Evolutionary conservation across 2,329 filamentous ascomycete genomes (phyloP), one percentile per base, ranked within the genome.

Genomic region (Truncatella angustata): DNA sequence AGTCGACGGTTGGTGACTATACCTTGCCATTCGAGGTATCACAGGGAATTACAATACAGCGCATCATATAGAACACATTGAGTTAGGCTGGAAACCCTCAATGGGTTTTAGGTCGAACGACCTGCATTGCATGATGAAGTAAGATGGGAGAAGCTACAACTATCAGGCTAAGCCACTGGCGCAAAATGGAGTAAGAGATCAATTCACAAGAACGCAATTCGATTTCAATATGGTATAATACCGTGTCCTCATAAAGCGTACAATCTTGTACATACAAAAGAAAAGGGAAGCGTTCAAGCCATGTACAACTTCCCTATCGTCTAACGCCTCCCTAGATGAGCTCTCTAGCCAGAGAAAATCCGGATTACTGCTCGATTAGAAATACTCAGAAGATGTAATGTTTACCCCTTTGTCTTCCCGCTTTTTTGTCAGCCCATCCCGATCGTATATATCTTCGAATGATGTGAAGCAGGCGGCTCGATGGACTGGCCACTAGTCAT

Each of bases 401-500:
- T n/a, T n/a, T n/a, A n/a, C 30, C 35, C 26, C 36, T 50, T 20
- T 14, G 26, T 36, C 5, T 43, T 16, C 10, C 24, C 36, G 18
- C 46, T 49, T 18, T 21, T 26, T 26, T 5, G 12, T n/a, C 40
- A 14, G 23, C 11, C 20, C 23, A 12, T 7, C 7, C 28, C 23
- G n/a, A n/a, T n/a, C n/a, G n/a, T n/a, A n/a, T n/a, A n/a, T n/a
- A n/a, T n/a, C 11, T 24, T 20, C 37, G 20, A 23, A 32, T 18
- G 47, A 42, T 16, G 28, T 14, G 53, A 43, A 28, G 39, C 40
- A 36, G 30, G 35, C 43, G 45, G 43, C 35, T 43, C 34, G 23
- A 34, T 23, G 20, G 20, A 49, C 23, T 23, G 39, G 21, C 46
- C 60, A 62, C 58, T 74, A 79, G 57, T 79, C 72, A 49, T 76